phyloP scores from a whole-genome alignment of 352 stramenopile genomes.

The Aphanomyces invadans region DNA sequence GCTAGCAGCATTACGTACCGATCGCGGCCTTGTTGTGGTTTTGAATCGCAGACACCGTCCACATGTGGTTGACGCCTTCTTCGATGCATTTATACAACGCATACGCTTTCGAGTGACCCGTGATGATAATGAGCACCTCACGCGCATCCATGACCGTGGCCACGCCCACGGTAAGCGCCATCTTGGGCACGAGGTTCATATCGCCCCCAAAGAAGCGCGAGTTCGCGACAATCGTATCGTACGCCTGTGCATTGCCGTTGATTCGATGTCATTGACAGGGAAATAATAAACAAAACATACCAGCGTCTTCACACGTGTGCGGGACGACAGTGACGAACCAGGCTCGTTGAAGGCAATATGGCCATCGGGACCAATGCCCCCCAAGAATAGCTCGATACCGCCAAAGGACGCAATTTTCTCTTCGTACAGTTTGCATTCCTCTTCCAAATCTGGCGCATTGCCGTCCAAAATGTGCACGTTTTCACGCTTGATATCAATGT shows the following conservation, averaged over 20 bases:
- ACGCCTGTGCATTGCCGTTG: constrained; percentile 37
- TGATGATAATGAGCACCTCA: constrained; percentile 86
- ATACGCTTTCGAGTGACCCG: constrained; percentile 74
- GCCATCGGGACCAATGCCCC: constrained; percentile 88
- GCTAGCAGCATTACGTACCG: constrained; percentile 28
- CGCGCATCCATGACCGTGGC: constrained; percentile 82
- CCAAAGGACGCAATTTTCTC: constrained; percentile 66
- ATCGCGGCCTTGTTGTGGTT: constrained; percentile 75
- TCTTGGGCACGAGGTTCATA: constrained; percentile 76
- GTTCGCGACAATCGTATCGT: constrained; percentile 86
- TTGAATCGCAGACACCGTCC: constrained; percentile 84
- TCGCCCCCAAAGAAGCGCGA: constrained; percentile 82
- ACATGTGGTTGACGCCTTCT: constrained; percentile 88
- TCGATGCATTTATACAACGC: constrained; percentile 86
- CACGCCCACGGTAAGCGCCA: constrained; percentile 85
- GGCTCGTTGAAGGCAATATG: constrained; percentile 92
- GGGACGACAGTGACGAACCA: constrained; percentile 68
- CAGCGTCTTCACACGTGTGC: constrained; percentile 84
- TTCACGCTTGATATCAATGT: constrained; percentile 83
- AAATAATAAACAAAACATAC: constrained; percentile 26
- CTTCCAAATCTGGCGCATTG: constrained; percentile 66
- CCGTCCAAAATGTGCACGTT: constrained; percentile 85
- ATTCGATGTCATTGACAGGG: neutral
- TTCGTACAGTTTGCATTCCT: constrained; percentile 78
- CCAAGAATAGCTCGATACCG: constrained; percentile 88